Base-by-base conservation (phyloP, 2,329 filamentous ascomycete genomes). In the Arthrinium phaeospermum region DNA sequence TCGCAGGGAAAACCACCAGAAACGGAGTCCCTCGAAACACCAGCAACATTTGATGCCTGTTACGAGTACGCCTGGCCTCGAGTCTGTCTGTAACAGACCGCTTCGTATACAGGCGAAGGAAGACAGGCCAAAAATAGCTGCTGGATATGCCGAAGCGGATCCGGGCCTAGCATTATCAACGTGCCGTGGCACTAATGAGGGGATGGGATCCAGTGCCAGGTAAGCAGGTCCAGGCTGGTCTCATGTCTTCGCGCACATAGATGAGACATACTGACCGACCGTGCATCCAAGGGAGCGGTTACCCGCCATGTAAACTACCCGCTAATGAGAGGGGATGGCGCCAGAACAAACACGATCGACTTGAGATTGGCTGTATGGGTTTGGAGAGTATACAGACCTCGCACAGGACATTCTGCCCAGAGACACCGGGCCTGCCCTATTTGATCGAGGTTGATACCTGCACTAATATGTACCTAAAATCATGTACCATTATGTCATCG, bases 221-320 rank as follows among this genome's bases (percentile, higher is more conserved):
- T 61, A 61, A 22, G 46, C 19, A 61, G 30, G 46, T 22, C 46
- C 53, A 61, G 14, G 27, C 27, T 4, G 27, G 53, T 61, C 53
- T 61, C 34, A 22, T 61, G 16, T 34, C 30, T 34, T 19, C 22
- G 53, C 22, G 53, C 30, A 37, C 53, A 61, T 30, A 22, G 4
- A 61, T 61, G 53, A 61, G 53, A 61, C 53, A 61, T 37, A 34
- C 49, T 51, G 53, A 61, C 53, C 22, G 53, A 22, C 53, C 19
- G 16, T 61, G 30, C 53, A 22, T 34, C 12, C 4, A 34, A 22
- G 30, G 30, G 30, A 61, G 30, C 53, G 19, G 16, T 19, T 34
- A 37, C 30, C 53, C 53, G 53, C 16, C 30, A 30, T 61, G 53
- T 22, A 61, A 22, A 61, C 53, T 30, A 61, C 30, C 16, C 16